Evolutionary conservation across 257 asterid genomes (phyloP).

Genomic region (Perilla frutescens): DNA sequence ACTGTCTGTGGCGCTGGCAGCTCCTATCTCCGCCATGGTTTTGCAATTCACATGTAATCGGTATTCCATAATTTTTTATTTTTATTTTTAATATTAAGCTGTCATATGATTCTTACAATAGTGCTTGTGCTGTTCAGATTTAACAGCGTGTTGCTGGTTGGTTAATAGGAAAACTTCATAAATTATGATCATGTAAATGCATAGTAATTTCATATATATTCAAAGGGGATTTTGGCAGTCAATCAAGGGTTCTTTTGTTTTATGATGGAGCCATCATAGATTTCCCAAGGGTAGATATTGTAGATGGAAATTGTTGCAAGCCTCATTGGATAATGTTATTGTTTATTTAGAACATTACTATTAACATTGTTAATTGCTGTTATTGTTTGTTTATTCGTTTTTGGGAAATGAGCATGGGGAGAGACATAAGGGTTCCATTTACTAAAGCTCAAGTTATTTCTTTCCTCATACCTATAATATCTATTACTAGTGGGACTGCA

Average conservation of each 20-base stretch:
- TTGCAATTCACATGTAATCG: slow-evolving; percentile 93
- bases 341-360: neutral
- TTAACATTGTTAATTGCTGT: neutral
- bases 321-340: neutral
- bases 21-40: slow-evolving; percentile 95
- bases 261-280: neutral
- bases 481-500: neutral
- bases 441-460: neutral
- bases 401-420: neutral
- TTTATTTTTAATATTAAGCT: neutral
- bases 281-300: neutral
- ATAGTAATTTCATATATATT: neutral
- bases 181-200: neutral
- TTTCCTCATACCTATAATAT: neutral
- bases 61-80: slow-evolving; percentile 9
- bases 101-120: neutral
- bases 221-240: neutral
- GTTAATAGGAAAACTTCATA: neutral
- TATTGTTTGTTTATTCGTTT: neutral
- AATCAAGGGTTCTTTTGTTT: neutral
- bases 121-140: neutral
- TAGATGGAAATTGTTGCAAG: neutral
- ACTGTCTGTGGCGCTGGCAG: slow-evolving; percentile 98
- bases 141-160: slow-evolving; percentile 4
- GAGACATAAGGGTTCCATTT: neutral